phyloP scores from a whole-genome alignment of 2,329 filamentous ascomycete genomes.

The Nigrospora sphaerica region DNA sequence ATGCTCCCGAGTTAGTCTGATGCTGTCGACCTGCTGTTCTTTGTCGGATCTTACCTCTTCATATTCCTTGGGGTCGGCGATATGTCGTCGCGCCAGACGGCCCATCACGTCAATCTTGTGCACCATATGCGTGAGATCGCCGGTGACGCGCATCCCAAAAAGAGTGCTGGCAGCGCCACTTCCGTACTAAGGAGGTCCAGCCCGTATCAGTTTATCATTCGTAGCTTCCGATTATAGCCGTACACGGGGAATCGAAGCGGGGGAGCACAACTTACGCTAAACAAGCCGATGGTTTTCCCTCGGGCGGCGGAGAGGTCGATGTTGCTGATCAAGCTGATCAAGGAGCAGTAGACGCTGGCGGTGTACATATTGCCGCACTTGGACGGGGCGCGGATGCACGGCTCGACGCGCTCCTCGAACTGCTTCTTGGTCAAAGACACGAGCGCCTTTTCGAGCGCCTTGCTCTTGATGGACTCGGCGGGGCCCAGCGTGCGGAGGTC shows the following conservation, averaged over 20 bases:
- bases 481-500: background rate
- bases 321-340: conserved; percentile 46
- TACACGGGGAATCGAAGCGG: too few species aligned
- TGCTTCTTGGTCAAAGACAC: background rate
- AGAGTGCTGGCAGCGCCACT: background rate
- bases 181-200: background rate
- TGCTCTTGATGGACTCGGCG: background rate
- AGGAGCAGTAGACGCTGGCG: conserved; percentile 50
- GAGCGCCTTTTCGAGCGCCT: background rate
- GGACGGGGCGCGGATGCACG: background rate
- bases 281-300: background rate
- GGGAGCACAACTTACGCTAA: background rate
- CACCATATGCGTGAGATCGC: background rate
- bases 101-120: background rate
- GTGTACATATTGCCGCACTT: conserved; percentile 52
- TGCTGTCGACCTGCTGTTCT: too few species aligned
- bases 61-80: background rate
- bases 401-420: background rate
- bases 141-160: background rate
- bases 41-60: background rate
- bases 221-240: too few species aligned
- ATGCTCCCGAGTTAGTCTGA: background rate
- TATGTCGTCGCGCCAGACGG: background rate
- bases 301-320: conserved; percentile 20
- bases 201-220: too few species aligned